Conservation (phyloP, 1,139 yeast genomes). For the Saccharomyces uvarum region DNA sequence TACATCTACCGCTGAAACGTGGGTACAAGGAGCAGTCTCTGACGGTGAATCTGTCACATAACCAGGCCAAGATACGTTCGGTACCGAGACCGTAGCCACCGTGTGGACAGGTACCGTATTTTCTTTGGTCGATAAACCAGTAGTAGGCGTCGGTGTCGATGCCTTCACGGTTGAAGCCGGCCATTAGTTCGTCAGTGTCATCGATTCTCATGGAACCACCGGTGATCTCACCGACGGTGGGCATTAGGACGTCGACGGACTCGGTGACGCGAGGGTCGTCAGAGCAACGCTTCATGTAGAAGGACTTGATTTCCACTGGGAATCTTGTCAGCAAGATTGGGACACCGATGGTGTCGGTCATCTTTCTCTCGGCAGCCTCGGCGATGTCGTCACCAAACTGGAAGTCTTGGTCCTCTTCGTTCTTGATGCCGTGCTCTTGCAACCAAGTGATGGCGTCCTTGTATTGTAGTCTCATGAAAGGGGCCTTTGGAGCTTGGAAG, state of each 20-base stretch:
- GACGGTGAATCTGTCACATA: conserved; percentile 93
- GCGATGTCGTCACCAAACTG: conserved; percentile 98
- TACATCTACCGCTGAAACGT: conserved; percentile 95
- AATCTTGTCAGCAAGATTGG: conserved; percentile 88
- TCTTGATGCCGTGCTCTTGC: conserved; percentile 86
- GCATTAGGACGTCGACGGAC: conserved; percentile 96
- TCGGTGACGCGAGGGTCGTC: conserved; percentile 95
- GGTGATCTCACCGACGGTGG: conserved; percentile 95
- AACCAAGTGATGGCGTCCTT: conserved; percentile 91
- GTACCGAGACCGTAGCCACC: conserved; percentile 99
- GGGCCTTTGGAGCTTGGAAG: conserved; percentile 71
- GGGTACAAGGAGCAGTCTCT: conserved; percentile 97
- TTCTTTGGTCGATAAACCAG: conserved; percentile 94
- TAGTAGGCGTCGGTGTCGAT: conserved; percentile 75
- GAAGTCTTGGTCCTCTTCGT: conserved; percentile 89
- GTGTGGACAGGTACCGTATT: conserved; percentile 95
- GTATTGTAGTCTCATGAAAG: conserved; percentile 88
- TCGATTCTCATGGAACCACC: conserved; percentile 98
- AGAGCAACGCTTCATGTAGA: conserved; percentile 89
- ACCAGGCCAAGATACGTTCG: conserved; percentile 96
- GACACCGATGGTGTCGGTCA: conserved; percentile 89
- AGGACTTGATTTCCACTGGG: conserved; percentile 96
- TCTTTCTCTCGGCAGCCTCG: conserved; percentile 97
- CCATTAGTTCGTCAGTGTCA: conserved; percentile 71
- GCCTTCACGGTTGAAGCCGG: conserved; percentile 87